Evolutionary conservation across 108 stramenopile genomes (phyloP).

Genomic region (Skeletonema tropicum): DNA sequence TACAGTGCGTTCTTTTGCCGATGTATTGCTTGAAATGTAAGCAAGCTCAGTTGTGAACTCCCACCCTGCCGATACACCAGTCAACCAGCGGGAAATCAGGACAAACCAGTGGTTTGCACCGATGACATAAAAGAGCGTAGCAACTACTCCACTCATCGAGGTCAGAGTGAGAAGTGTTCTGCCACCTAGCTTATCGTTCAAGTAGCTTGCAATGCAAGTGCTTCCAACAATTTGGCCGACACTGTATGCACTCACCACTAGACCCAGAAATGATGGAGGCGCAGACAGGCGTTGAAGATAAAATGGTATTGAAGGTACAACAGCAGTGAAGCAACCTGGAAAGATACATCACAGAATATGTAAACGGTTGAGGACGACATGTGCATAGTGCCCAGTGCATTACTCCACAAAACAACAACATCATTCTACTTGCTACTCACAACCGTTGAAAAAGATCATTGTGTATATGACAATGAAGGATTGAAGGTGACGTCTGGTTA

Average conservation of each 20-base stretch:
- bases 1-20: conserved; percentile 10
- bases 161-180: conserved; percentile 25
- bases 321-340: conserved; percentile 9
- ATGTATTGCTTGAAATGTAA: conserved; percentile 19
- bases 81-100: conserved; percentile 6
- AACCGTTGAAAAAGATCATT: conserved; percentile 17
- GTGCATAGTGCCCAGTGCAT: too few relatives aligned
- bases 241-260: not conserved
- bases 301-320: conserved; percentile 10
- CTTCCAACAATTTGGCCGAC: conserved; percentile 10
- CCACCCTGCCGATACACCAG: conserved; percentile 19
- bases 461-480: conserved; percentile 9
- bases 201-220: conserved; percentile 3
- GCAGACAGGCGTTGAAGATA: not conserved
- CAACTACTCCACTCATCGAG: conserved; percentile 6
- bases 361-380: too few relatives aligned
- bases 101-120: conserved; percentile 7
- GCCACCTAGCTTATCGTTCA: not conserved
- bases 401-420: too few relatives aligned
- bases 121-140: conserved; percentile 2
- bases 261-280: conserved; percentile 5
- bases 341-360: too few relatives aligned
- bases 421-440: not conserved
- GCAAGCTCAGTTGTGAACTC: conserved; percentile 25
- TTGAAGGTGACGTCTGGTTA: not conserved